Base-by-base conservation (phyloP, 2,329 filamentous ascomycete species). In the Phialocephala sp. region DNA sequence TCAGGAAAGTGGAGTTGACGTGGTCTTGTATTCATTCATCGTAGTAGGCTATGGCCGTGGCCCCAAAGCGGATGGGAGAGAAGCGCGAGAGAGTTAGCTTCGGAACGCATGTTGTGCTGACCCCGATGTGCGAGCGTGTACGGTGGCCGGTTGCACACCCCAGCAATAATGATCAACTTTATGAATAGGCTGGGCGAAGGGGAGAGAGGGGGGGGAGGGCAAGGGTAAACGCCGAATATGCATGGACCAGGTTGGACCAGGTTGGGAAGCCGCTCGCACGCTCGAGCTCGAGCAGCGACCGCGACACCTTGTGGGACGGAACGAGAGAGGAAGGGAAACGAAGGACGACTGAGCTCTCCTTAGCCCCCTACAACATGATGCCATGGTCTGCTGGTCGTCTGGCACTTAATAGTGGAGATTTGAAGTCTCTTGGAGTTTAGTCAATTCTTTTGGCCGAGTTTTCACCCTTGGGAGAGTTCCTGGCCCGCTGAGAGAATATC, bases 11-110 rank as follows among this genome's bases (percentile, higher is more conserved):
- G 52, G 24, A 35, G 37, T 35, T n/a, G 35, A 55, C 24, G 20
- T 35, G 11, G 50, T 35, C 50, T 54, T 54, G 50, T 54, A 55
- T 35, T 57, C 36, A 39, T 57, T 57, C 32, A 57, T 41, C 37
- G 22, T n/a, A 50, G 55, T 39, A 57, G 55, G 55, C 55, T 57
- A 57, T 57, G 55, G 45, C n/a, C 20, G 9, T 22, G 20, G 50
- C 14, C 22, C 22, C 50, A 27, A 22, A 14, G 50, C 55, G 4
- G 14, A 35, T 37, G 18, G 15, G 4, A 20, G 35, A n/a, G 24
- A 22, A 54, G 24, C 18, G 20, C 55, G 32, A 54, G 55, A 35
- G 12, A 39, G 55, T 18, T 57, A 39, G 55, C 35, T 57, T 22
- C 35, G 35, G 32, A 39, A 27, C 8, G 55, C 15, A 14, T 1